phyloP scores from a whole-genome alignment of 2,329 filamentous ascomycete genomes.

The Thelonectria discophora region DNA sequence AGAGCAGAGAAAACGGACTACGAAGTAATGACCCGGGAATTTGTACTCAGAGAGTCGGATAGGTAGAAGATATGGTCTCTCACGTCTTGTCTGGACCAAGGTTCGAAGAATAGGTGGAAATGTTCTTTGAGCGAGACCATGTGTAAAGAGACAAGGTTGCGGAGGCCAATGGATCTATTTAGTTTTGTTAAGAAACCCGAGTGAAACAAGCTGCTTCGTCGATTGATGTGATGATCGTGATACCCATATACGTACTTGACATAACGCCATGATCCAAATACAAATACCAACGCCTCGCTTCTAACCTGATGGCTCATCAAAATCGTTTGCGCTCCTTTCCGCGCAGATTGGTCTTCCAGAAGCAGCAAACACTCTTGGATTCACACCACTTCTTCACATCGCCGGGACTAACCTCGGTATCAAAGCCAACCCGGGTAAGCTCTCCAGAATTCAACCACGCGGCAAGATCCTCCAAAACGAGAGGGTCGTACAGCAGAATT shows the following conservation, averaged over 20 bases:
- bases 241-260: conserved; percentile 4
- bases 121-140: not conserved
- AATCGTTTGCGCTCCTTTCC: conserved; percentile 64
- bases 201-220: conserved; percentile 5
- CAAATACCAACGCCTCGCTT: conserved; percentile 31
- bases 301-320: conserved; percentile 29
- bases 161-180: not conserved
- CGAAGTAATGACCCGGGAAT: conserved; percentile 1
- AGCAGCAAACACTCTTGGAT: conserved; percentile 83
- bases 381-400: conserved; percentile 93
- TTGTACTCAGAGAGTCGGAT: not conserved
- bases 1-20: conserved; percentile 2
- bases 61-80: not conserved
- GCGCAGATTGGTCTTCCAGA: conserved; percentile 68
- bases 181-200: not conserved
- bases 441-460: conserved; percentile 81
- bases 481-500: conserved; percentile 92
- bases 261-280: conserved; percentile 13
- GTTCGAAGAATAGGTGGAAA: not conserved
- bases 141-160: not conserved
- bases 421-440: conserved; percentile 68
- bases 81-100: not conserved
- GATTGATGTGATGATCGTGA: conserved; percentile 12
- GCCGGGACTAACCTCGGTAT: conserved; percentile 67
- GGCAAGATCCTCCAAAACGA: conserved; percentile 86